A percentile compares a stretch with the other conserved stretches of the same genome.
Evolutionary conservation across 331 rosid species (phyloP).

Genomic region (Telfairia occidentalis): DNA sequence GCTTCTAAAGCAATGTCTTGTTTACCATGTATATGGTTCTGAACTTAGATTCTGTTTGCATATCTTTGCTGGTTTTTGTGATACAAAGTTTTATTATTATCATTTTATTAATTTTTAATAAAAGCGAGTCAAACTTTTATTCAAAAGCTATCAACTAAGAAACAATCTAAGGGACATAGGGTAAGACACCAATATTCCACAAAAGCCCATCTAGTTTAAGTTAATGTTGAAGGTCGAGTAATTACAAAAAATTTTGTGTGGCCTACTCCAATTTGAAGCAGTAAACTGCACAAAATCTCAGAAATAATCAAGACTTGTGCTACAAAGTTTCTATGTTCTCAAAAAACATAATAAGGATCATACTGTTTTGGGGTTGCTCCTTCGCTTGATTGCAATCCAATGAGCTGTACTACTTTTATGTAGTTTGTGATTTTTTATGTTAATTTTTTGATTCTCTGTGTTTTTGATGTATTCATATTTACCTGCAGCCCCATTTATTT

Average conservation of each 20-base stretch:
- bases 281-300: too few relatives aligned
- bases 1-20: not conserved
- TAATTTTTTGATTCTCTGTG: not conserved
- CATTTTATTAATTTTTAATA: too few relatives aligned
- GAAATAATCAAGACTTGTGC: too few relatives aligned
- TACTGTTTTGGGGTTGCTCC: not conserved
- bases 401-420: not conserved
- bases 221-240: too few relatives aligned
- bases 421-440: not conserved
- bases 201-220: too few relatives aligned
- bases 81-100: not conserved
- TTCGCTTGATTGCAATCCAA: conserved; percentile 1
- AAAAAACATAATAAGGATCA: not conserved
- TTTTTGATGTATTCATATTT: not conserved
- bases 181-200: too few relatives aligned
- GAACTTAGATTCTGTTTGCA: not conserved
- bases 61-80: not conserved
- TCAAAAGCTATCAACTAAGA: too few relatives aligned
- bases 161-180: too few relatives aligned
- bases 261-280: too few relatives aligned
- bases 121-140: too few relatives aligned
- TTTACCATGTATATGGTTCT: not conserved
- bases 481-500: not conserved
- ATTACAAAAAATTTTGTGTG: too few relatives aligned
- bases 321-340: not conserved